Base-by-base conservation (phyloP, 2,329 filamentous ascomycete genomes). In the Epichloe brachyelytri region DNA sequence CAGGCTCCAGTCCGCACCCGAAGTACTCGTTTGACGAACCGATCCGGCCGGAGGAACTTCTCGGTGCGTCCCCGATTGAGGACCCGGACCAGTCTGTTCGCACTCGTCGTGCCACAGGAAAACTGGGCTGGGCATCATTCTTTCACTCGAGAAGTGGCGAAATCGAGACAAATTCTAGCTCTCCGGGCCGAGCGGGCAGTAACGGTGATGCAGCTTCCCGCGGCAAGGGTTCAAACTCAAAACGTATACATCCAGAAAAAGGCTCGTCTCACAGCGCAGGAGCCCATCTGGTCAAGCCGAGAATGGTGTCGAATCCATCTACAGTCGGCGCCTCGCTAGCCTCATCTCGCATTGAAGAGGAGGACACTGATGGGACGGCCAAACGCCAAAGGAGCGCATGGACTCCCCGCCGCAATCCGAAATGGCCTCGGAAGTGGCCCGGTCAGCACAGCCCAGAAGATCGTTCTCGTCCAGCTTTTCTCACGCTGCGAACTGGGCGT, bases 391-490 rank as follows among this genome's bases (percentile, higher is more conserved):
- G 58, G 48, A 55, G 11, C 53, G 54, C 33, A 41, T 46, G 33
- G 51, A 60, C 53, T 58, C 66, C 2, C 60, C 36, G 7, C 19
- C 20, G 14, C 41, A 17, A 11, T 33, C 63, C 2, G 68, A 72
- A 38, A 64, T 44, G 7, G 36, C 12, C 15, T 40, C 64, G 30
- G 40, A 47, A n/a, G 39, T 26, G 17, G 71, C 70, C 2, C 69
- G 71, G 2, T 67, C 71, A 7, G 74, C 71, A 57, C 68, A 64
- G 48, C 66, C 75, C 12, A 71, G 70, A 50, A 72, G 76, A 53
- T 81, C 80, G 15, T 67, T 78, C 26, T 82, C 80, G 15, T 75
- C 79, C 71, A 77, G 80, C 50, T 78, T 83, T 53, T 71, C 71
- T 53, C 77, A 79, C 2, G 72, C 79, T 15, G 70, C 68, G 47